These are phyloP conservation scores for Xerocomus nothofagi DNA, from an alignment of 1,284 basidiomycete genomes.

Conservation along the genomic window DNA sequence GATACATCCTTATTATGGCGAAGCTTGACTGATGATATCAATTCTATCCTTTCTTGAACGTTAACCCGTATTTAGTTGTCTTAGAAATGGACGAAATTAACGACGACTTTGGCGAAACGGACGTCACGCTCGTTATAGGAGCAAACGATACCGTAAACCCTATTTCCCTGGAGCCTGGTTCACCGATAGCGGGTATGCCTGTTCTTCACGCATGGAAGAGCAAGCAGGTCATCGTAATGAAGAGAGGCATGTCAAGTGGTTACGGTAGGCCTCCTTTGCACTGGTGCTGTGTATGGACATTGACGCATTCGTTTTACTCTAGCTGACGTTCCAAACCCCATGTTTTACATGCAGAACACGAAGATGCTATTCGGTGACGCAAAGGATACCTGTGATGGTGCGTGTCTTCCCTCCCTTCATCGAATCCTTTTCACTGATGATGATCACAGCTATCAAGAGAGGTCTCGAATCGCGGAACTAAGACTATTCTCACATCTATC, in stretches of 20 bases:
- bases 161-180: conserved; percentile 82
- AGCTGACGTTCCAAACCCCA: conserved; percentile 87
- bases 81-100: conserved; percentile 92
- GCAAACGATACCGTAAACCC: conserved; percentile 92
- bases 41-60: neutral
- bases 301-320: conserved; percentile 9
- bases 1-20: conserved; percentile 23
- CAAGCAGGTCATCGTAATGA: conserved; percentile 88
- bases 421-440: conserved; percentile 12
- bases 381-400: conserved; percentile 82
- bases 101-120: conserved; percentile 82
- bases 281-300: conserved; percentile 4
- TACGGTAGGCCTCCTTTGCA: conserved; percentile 53
- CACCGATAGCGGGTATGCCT: conserved; percentile 86
- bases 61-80: conserved; percentile 54
- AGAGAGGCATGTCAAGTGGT: conserved; percentile 81
- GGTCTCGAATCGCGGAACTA: conserved; percentile 47
- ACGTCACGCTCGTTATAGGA: conserved; percentile 81
- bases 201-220: conserved; percentile 89
- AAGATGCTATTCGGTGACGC: conserved; percentile 90
- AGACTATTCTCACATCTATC: neutral
- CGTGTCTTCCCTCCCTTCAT: conserved; percentile 18
- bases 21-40: conserved; percentile 4
- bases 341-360: conserved; percentile 86
- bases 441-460: conserved; percentile 51